Evolutionary conservation across 1,284 basidiomycete species (phyloP).

Genomic region (Testicularia cyperi): DNA sequence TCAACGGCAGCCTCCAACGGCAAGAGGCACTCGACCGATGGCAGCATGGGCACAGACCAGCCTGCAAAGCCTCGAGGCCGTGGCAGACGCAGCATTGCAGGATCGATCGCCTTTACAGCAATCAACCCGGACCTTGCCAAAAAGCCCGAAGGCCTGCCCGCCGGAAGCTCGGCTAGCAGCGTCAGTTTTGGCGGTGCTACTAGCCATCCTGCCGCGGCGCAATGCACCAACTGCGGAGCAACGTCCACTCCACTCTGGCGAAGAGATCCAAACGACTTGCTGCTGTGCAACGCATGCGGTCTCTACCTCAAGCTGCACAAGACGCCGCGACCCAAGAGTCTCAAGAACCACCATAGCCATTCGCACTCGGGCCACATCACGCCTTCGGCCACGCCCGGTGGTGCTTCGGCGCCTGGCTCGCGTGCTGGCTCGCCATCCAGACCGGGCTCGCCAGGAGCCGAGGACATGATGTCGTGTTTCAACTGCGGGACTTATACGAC

Average conservation of each 20-base stretch:
- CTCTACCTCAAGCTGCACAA: slow-evolving; percentile 58
- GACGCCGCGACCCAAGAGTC: slow-evolving; percentile 48
- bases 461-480: slow-evolving; percentile 44
- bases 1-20: slow-evolving; percentile 2
- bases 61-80: slow-evolving; percentile 23
- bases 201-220: slow-evolving; percentile 18
- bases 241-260: slow-evolving; percentile 55
- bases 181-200: slow-evolving; percentile 12
- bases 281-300: slow-evolving; percentile 58
- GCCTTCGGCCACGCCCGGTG: slow-evolving; percentile 36
- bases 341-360: slow-evolving; percentile 44
- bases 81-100: slow-evolving; percentile 30
- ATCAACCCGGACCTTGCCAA: slow-evolving; percentile 33
- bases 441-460: slow-evolving; percentile 14
- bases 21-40: slow-evolving; percentile 32
- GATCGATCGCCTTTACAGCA: slow-evolving; percentile 30
- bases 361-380: slow-evolving; percentile 39
- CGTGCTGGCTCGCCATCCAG: slow-evolving; percentile 21
- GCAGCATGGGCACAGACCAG: slow-evolving; percentile 2
- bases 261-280: slow-evolving; percentile 46
- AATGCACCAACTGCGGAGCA: slow-evolving; percentile 57
- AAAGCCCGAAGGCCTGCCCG: slow-evolving; percentile 6
- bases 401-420: slow-evolving; percentile 31
- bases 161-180: slow-evolving; percentile 11
- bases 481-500: slow-evolving; percentile 58